Evolutionary conservation across 2,329 filamentous ascomycete genomes (phyloP).

Genomic region (Fusarium devonianum): DNA sequence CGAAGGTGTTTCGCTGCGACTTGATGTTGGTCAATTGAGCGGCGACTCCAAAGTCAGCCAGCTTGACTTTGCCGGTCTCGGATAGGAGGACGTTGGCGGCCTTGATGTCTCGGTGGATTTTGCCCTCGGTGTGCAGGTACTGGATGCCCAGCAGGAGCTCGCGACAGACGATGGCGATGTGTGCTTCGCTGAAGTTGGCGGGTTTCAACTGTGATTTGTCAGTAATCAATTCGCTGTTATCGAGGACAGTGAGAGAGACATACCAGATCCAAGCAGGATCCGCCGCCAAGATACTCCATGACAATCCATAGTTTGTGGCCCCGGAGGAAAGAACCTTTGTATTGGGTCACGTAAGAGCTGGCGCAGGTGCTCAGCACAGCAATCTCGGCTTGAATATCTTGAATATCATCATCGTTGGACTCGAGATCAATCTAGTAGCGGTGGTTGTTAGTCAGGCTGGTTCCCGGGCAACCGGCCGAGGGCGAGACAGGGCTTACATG

Average conservation of each 20-base stretch:
- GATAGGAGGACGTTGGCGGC: slow-evolving; percentile 96
- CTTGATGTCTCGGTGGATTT: slow-evolving; percentile 97
- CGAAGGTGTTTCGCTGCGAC: slow-evolving; percentile 95
- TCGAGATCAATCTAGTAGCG: slow-evolving; percentile 89
- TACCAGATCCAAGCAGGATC: slow-evolving; percentile 93
- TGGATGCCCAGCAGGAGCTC: slow-evolving; percentile 90
- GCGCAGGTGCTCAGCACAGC: slow-evolving; percentile 93
- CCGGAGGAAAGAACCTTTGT: slow-evolving; percentile 94
- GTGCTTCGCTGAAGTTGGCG: slow-evolving; percentile 83
- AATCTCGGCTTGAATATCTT: slow-evolving; percentile 98
- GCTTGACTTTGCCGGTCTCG: slow-evolving; percentile 87
- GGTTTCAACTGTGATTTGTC: slow-evolving; percentile 75
- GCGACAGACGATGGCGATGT: slow-evolving; percentile 93
- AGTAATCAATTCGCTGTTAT: slow-evolving; percentile 11
- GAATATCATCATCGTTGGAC: slow-evolving; percentile 97
- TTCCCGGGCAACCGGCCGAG: slow-evolving; percentile 25
- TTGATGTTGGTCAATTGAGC: slow-evolving; percentile 98
- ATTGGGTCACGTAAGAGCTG: slow-evolving; percentile 92
- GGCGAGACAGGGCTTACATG: slow-evolving; percentile 67
- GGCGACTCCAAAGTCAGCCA: slow-evolving; percentile 96
- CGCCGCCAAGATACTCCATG: slow-evolving; percentile 96
- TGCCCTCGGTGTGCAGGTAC: slow-evolving; percentile 91
- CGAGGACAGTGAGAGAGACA: slow-evolving; percentile 34
- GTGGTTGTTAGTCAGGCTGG: slow-evolving; percentile 22
- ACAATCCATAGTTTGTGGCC: slow-evolving; percentile 99